These are phyloP conservation scores for Diaporthe velutina DNA, from an alignment of 2,329 filamentous ascomycete species.

Conservation along the genomic window DNA sequence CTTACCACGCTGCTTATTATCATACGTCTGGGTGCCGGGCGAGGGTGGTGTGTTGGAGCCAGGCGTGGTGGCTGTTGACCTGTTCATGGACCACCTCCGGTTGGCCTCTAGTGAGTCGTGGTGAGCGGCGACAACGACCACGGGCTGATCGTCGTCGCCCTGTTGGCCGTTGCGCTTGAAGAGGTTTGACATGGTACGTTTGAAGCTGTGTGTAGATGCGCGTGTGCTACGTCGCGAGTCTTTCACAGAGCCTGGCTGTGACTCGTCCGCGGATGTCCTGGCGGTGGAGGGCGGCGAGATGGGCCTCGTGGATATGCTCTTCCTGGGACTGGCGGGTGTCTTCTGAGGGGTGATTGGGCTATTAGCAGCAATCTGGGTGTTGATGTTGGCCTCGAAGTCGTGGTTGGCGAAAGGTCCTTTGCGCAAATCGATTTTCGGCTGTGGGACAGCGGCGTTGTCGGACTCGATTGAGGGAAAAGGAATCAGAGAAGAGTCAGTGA, in stretches of 20 bases:
- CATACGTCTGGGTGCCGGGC: constrained; percentile 57
- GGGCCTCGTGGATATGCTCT: constrained; percentile 18
- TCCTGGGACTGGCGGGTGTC: background rate
- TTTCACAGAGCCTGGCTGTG: constrained; percentile 47
- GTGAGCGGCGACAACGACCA: constrained; percentile 37
- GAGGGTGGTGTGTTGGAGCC: constrained; percentile 65
- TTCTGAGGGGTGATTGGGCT: constrained; percentile 14
- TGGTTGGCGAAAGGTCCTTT: constrained; percentile 31
- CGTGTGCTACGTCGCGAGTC: constrained; percentile 57
- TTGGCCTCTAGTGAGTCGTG: constrained; percentile 42
- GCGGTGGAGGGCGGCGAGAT: constrained; percentile 34
- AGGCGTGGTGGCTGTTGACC: constrained; percentile 57
- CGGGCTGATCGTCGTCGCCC: constrained; percentile 44
- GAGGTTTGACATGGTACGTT: constrained; percentile 61
- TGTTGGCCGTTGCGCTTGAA: constrained; percentile 53
- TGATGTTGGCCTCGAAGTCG: constrained; percentile 18
- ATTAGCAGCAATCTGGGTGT: constrained; percentile 17
- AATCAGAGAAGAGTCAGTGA: constrained; percentile 46
- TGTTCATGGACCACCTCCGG: constrained; percentile 62
- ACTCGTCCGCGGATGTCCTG: constrained; percentile 42
- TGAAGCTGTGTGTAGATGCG: constrained; percentile 59
- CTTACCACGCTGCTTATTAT: constrained; percentile 49
- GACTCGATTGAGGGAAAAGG: constrained; percentile 36
- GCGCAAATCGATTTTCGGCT: constrained; percentile 25
- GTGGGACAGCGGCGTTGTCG: constrained; percentile 27